Evolutionary conservation across 345 rosid genomes (phyloP).

Genomic region (Rhizophora apiculata): DNA sequence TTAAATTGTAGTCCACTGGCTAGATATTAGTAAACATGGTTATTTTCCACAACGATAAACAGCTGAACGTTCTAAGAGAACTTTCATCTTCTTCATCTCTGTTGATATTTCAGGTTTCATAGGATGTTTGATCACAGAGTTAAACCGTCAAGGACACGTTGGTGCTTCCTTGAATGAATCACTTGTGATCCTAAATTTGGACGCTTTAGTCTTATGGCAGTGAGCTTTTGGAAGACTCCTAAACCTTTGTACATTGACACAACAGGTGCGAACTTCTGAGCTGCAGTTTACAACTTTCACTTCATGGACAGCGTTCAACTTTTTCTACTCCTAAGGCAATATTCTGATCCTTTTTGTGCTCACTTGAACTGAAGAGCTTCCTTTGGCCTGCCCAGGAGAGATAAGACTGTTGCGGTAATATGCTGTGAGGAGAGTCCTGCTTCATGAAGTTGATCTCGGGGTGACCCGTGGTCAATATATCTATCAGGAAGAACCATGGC

Average conservation of each 20-base stretch:
- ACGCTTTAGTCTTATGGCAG: background rate
- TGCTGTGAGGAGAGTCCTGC: constrained; percentile 63
- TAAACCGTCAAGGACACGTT: too few relatives aligned
- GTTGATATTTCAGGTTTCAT: too few relatives aligned
- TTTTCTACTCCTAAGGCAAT: background rate
- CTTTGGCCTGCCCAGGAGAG: constrained; percentile 53
- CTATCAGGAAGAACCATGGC: constrained; percentile 72
- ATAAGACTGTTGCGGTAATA: constrained; percentile 54
- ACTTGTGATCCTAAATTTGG: background rate
- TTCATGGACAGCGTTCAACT: background rate
- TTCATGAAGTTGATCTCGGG: constrained; percentile 54
- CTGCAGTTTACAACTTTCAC: background rate
- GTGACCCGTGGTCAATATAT: constrained; percentile 67
- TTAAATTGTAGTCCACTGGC: too few relatives aligned
- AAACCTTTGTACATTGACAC: constrained; percentile 5
- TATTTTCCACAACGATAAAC: too few relatives aligned
- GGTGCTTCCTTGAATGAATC: too few relatives aligned
- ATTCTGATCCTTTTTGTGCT: constrained; percentile 9
- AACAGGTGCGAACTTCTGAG: background rate
- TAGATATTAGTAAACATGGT: too few relatives aligned
- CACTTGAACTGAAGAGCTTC: constrained; percentile 51
- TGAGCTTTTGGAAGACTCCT: background rate
- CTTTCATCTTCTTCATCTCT: too few relatives aligned
- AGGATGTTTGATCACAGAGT: too few relatives aligned
- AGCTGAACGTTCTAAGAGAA: too few relatives aligned